phyloP scores from a whole-genome alignment of 192 early-diverging fungal genomes.

The Gigaspora rosea region DNA sequence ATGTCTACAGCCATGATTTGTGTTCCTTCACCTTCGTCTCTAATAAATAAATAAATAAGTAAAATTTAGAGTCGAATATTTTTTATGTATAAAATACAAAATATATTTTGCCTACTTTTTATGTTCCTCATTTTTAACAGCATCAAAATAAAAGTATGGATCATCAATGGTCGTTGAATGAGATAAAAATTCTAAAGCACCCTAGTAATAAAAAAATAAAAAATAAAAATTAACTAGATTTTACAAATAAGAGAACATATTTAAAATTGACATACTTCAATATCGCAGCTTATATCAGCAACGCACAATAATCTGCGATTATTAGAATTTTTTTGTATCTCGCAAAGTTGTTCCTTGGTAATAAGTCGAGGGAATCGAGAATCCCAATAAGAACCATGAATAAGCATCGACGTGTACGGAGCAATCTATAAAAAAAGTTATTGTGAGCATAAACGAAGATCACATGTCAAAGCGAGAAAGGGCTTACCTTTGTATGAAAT shows the following conservation, averaged over 20 bases:
- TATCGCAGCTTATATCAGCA: conserved; percentile 94
- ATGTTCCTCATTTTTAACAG: conserved; percentile 67
- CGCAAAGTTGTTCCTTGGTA: conserved; percentile 78
- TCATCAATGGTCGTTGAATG: conserved; percentile 87
- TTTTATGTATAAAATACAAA: conserved; percentile 24
- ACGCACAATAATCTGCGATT: conserved; percentile 77
- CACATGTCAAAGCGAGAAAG: no score
- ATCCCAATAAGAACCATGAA: conserved; percentile 97
- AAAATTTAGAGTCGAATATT: background rate
- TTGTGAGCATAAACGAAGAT: background rate
- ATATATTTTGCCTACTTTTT: conserved; percentile 52
- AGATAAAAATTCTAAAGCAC: conserved; percentile 93
- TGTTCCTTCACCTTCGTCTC: conserved; percentile 78
- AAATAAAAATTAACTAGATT: background rate
- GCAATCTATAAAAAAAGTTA: conserved; percentile 62
- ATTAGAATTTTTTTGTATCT: conserved; percentile 67
- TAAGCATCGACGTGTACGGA: conserved; percentile 84
- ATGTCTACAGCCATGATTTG: conserved; percentile 98
- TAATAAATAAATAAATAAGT: conserved; percentile 20
- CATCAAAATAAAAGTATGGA: conserved; percentile 93
- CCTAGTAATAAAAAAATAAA: conserved; percentile 47
- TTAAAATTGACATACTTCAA: conserved; percentile 57
- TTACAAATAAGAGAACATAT: background rate
- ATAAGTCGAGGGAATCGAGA: conserved; percentile 81
- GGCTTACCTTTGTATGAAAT: conserved; percentile 72